These are phyloP conservation scores for Chalara sp. DNA, from an alignment of 2,329 filamentous ascomycete species.

Conservation along the genomic window DNA sequence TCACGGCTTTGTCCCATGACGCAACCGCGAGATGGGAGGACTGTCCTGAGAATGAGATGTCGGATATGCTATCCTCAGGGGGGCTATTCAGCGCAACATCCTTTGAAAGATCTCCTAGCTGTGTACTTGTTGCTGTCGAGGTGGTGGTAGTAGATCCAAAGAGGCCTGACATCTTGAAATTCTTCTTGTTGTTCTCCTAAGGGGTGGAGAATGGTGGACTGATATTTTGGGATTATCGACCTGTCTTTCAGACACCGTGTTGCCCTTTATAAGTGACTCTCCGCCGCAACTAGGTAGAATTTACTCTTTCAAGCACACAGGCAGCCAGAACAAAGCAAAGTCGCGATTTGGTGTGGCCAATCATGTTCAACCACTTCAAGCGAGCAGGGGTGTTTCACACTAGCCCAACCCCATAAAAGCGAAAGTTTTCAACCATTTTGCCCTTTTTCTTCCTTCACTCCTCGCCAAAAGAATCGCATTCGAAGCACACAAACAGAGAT, in stretches of 20 bases:
- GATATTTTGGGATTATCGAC: neutral
- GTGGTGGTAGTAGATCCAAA: conserved; percentile 46
- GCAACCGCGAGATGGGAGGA: conserved; percentile 80
- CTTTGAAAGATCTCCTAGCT: conserved; percentile 83
- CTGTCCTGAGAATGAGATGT: conserved; percentile 72
- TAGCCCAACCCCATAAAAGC: neutral
- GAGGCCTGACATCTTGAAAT: conserved; percentile 53
- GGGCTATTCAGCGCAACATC: conserved; percentile 74
- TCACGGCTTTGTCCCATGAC: conserved; percentile 97
- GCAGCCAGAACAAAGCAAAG: no score
- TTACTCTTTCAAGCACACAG: no score
- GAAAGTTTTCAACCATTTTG: conserved; percentile 6
- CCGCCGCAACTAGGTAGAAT: no score
- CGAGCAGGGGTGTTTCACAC: neutral
- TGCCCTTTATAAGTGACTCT: no score
- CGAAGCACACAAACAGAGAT: conserved; percentile 93
- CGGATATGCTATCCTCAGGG: conserved; percentile 85
- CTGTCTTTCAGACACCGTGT: no score
- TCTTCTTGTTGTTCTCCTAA: neutral
- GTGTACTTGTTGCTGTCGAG: conserved; percentile 48
- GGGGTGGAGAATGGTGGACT: neutral
- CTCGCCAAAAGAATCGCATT: conserved; percentile 99
- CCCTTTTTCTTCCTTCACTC: conserved; percentile 46
- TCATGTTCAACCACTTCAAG: no score
- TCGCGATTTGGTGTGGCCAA: no score